Percentiles rank a stretch among this genome's conserved stretches.
Conservation (phyloP, 139 green algal genomes). For the Closterium sp. region DNA sequence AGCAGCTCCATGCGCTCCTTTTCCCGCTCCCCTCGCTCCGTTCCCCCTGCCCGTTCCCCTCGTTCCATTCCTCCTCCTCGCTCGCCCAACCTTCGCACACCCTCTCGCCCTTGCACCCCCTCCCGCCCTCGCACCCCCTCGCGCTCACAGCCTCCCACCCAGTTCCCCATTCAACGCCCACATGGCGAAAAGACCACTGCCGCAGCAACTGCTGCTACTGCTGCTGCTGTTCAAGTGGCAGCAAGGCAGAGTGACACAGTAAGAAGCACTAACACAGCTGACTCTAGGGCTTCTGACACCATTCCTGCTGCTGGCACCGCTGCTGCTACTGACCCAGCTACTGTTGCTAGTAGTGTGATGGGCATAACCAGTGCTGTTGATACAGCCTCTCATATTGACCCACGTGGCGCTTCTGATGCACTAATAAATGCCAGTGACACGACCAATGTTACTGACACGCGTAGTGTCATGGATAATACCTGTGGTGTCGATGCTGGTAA, state of each 20-base stretch:
- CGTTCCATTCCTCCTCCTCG: background rate
- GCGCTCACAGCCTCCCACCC: background rate
- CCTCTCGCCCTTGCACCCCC: background rate
- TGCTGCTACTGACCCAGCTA: too few relatives aligned
- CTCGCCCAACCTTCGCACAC: background rate
- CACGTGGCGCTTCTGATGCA: background rate
- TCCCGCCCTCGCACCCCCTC: background rate
- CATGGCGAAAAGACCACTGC: too few relatives aligned
- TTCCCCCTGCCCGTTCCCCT: background rate
- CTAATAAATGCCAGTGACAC: background rate
- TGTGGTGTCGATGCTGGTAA: background rate
- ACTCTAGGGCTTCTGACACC: background rate
- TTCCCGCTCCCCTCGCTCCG: background rate
- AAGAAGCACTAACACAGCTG: background rate
- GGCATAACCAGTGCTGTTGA: background rate
- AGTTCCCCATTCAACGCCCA: background rate
- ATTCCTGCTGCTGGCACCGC: background rate
- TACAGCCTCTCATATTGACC: background rate
- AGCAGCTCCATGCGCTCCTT: background rate
- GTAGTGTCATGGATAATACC: background rate
- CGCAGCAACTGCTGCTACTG: background rate
- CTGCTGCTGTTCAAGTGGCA: background rate
- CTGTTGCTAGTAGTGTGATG: background rate
- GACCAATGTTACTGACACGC: background rate
- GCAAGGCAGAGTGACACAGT: background rate